Percentiles rank a stretch among this genome's conserved stretches.
Evolutionary conservation across 2,329 filamentous ascomycete genomes (phyloP).

Genomic region (Cadophora malorum): DNA sequence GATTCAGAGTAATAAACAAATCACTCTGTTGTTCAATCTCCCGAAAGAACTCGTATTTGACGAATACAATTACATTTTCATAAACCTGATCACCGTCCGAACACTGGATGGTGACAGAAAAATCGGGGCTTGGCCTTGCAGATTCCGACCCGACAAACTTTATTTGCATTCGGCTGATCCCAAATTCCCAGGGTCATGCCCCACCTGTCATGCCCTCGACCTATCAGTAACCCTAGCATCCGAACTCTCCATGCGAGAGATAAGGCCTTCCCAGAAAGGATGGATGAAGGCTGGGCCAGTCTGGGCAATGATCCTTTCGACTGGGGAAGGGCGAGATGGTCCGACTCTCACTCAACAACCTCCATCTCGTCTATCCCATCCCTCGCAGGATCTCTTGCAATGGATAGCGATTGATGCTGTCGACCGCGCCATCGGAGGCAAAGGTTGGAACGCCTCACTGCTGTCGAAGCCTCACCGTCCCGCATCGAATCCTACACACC

Average conservation of each 20-base stretch:
- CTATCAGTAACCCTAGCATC: neutral
- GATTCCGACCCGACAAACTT: neutral
- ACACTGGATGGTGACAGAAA: neutral
- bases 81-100: neutral
- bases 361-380: neutral
- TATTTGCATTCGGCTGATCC: neutral
- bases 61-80: neutral
- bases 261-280: constrained; percentile 18
- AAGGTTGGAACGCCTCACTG: constrained; percentile 14
- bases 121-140: neutral
- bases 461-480: constrained; percentile 6
- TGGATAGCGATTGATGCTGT: constrained; percentile 12
- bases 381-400: neutral
- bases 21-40: neutral
- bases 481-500: neutral
- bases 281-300: neutral
- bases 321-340: neutral
- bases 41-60: neutral
- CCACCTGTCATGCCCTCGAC: constrained; percentile 4
- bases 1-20: neutral
- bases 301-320: constrained; percentile 14
- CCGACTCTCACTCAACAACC: neutral
- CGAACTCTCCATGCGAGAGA: neutral
- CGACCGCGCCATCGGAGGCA: constrained; percentile 7
- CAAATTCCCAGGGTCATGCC: neutral